A percentile compares a stretch with the other conserved stretches of the same genome.
Conservation (phyloP, 2,329 filamentous ascomycete genomes). For the Alternaria arbusti region DNA sequence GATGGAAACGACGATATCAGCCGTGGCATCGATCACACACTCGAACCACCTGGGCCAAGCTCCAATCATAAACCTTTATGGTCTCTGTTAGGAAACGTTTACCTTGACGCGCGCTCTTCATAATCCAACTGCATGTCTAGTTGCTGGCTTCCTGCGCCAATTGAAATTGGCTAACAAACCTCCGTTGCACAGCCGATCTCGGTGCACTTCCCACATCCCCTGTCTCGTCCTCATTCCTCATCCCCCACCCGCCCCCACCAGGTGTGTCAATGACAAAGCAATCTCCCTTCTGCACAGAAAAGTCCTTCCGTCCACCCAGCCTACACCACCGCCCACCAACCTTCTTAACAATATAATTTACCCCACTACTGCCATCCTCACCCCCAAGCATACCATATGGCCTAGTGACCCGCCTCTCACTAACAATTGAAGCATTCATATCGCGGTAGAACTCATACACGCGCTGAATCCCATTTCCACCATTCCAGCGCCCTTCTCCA, state of each 20-base stretch:
- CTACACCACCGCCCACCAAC: constrained; percentile 17
- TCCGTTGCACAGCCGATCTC: constrained; percentile 4
- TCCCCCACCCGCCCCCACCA: constrained; percentile 22
- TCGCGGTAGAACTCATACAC: constrained; percentile 39
- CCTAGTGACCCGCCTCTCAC: constrained; percentile 38
- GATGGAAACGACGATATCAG: no score
- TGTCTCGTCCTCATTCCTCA: not conserved
- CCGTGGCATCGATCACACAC: no score
- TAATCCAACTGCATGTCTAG: no score
- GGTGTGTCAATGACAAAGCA: constrained; percentile 22
- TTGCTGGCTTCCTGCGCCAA: constrained; percentile 23
- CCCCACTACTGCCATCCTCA: constrained; percentile 29
- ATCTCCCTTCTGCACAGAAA: constrained; percentile 15
- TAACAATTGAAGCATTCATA: constrained; percentile 39
- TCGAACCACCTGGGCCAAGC: no score
- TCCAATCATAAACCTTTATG: no score
- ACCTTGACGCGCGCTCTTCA: no score
- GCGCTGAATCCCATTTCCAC: constrained; percentile 41
- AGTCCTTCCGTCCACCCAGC: constrained; percentile 15
- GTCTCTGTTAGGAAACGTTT: no score
- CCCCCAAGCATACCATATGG: constrained; percentile 45
- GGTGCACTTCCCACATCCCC: no score
- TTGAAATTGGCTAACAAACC: constrained; percentile 25
- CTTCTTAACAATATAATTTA: constrained; percentile 33
- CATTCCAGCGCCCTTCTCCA: constrained; percentile 34